These are phyloP conservation scores for Eimeria sp. DNA, from an alignment of 169 alveolate species.

Conservation along the genomic window DNA sequence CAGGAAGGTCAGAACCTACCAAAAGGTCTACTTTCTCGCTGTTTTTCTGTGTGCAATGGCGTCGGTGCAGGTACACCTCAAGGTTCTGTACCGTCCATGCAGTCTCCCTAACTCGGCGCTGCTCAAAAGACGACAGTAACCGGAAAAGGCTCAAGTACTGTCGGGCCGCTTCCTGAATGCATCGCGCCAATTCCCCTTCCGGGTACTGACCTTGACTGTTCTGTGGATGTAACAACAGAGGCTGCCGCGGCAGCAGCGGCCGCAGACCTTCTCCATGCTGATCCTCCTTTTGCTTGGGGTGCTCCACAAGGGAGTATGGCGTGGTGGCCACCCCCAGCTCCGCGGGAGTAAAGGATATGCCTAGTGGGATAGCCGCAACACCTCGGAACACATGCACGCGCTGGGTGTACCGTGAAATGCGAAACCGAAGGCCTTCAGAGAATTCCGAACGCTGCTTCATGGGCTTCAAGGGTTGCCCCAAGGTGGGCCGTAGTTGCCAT, in stretches of 20 bases:
- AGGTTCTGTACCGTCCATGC: constrained; percentile 49
- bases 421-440: constrained; percentile 46
- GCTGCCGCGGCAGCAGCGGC: constrained; percentile 26
- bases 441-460: neutral
- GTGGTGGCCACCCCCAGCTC: neutral
- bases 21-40: neutral
- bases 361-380: neutral
- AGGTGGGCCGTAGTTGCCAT: neutral
- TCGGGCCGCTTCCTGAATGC: neutral
- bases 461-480: neutral
- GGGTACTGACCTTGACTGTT: neutral
- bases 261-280: neutral
- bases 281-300: constrained; percentile 38
- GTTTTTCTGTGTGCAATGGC: constrained; percentile 33
- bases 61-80: neutral
- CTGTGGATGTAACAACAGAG: constrained; percentile 32
- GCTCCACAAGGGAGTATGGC: neutral
- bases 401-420: constrained; percentile 73
- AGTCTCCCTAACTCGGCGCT: constrained; percentile 48
- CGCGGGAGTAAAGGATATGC: neutral
- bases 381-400: constrained; percentile 67
- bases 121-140: constrained; percentile 56
- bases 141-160: constrained; percentile 19
- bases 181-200: neutral
- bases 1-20: neutral